phyloP scores from a whole-genome alignment of 768 basidiomycete genomes.

The Tylopilus felleus region DNA sequence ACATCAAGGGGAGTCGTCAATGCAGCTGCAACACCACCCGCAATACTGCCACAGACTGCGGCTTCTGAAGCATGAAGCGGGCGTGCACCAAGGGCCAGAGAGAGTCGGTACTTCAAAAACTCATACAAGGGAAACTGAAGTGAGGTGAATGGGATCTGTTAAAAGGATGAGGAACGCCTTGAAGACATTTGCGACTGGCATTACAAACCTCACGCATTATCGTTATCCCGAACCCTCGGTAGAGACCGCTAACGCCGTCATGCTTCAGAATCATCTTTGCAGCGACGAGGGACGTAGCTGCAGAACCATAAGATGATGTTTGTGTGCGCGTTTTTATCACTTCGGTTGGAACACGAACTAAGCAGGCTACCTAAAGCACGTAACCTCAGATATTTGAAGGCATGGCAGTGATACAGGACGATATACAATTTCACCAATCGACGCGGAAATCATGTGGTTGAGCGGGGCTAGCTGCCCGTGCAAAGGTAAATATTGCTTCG shows the following conservation, averaged over 20 bases:
- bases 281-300: conserved; percentile 59
- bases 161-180: conserved; percentile 5
- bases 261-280: conserved; percentile 52
- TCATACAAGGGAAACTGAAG: conserved; percentile 97
- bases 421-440: conserved; percentile 54
- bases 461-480: conserved; percentile 61
- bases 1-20: conserved; percentile 95
- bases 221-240: conserved; percentile 82
- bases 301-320: conserved; percentile 69
- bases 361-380: conserved; percentile 67
- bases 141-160: conserved; percentile 92
- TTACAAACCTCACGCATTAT: conserved; percentile 60
- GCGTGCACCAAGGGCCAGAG: conserved; percentile 50
- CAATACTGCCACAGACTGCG: conserved; percentile 85
- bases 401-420: conserved; percentile 5
- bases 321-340: conserved; percentile 94
- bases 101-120: conserved; percentile 67
- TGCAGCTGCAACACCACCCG: conserved; percentile 87
- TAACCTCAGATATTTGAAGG: conserved; percentile 8
- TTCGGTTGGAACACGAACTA: conserved; percentile 93
- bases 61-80: conserved; percentile 69
- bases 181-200: background rate
- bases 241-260: conserved; percentile 77
- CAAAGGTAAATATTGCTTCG: conserved; percentile 73
- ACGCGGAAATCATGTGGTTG: conserved; percentile 58